phyloP scores from a whole-genome alignment of 2,329 filamentous ascomycete genomes.

The Clarireedia hainanense region DNA sequence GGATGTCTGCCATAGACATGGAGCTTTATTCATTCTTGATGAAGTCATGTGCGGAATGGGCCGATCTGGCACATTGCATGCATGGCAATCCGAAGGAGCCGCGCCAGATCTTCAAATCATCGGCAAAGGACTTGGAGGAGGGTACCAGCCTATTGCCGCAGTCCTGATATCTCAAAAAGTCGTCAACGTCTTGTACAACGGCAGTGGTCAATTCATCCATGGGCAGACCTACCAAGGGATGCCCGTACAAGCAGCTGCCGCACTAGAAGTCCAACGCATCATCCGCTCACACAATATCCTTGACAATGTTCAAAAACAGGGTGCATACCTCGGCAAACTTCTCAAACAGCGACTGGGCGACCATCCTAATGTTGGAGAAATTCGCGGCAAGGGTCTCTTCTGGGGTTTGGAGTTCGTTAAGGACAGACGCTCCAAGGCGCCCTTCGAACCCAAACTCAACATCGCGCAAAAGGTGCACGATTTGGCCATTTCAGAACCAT shows the following conservation, averaged over 20 bases:
- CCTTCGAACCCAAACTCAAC: slow-evolving; percentile 36
- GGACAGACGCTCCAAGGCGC: slow-evolving; percentile 41
- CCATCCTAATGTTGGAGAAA: slow-evolving; percentile 48
- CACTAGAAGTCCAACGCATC: slow-evolving; percentile 53
- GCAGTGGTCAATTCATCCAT: slow-evolving; percentile 26
- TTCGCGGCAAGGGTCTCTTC: slow-evolving; percentile 53
- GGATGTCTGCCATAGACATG: slow-evolving; percentile 61
- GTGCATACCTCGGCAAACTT: slow-evolving; percentile 37
- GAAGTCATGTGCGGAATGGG: slow-evolving; percentile 60
- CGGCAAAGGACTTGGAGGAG: slow-evolving; percentile 59
- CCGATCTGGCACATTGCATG: slow-evolving; percentile 44
- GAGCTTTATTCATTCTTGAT: slow-evolving; percentile 68
- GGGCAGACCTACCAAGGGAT: slow-evolving; percentile 52
- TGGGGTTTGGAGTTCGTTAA: slow-evolving; percentile 48
- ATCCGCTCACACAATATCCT: slow-evolving; percentile 50
- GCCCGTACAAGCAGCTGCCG: slow-evolving; percentile 51
- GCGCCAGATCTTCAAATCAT: slow-evolving; percentile 58
- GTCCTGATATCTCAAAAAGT: slow-evolving; percentile 48
- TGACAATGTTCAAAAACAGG: slow-evolving; percentile 48
- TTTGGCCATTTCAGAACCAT: slow-evolving; percentile 31
- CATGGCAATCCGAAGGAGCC: slow-evolving; percentile 45
- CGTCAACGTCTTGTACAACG: slow-evolving; percentile 32
- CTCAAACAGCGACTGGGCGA: slow-evolving; percentile 36
- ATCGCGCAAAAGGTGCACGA: slow-evolving; percentile 45
- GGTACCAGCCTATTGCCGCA: slow-evolving; percentile 54